Base-by-base conservation (phyloP, 2,329 filamentous ascomycete species). In the Lachnellula arida region DNA sequence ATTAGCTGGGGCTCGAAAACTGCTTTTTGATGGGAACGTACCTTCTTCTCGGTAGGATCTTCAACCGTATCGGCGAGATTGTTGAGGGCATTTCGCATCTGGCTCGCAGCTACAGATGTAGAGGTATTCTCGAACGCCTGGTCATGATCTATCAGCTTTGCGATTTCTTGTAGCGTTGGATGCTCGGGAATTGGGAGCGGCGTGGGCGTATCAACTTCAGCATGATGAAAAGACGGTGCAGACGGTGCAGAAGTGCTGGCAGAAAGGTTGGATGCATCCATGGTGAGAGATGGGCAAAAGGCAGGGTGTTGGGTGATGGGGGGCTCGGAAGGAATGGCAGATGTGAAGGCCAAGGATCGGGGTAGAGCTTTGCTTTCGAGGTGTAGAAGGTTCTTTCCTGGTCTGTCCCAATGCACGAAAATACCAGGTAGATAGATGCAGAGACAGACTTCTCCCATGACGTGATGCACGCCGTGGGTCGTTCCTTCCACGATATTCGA, bases 61-160 rank as follows among this genome's bases (percentile, higher is more conserved):
- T 86, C 83, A 72, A 97, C 92, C 9, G 87, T 89, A 78, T 99
- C 94, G 67, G 89, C 83, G 62, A 99, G 87, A 74, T 87, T 86
- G 74, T 96, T 97, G 73, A 99, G 82, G 60, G 91, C 83, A 82
- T 99, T 99, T 76, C 94, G 91, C 94, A 99, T 99, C 80, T 99
- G 94, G 59, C 92, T 95, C 55, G 94, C 94, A 60, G 94, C 94
- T 64, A 99, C 93, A 69, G 91, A 97, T 71, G 94, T 99, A 55
- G 93, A 97, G 67, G 94, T 96, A 84, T 97, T 97, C 78, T 99
- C 94, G 74, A 99, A 99, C 61, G 94, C 94, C 94, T 97, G 74
- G 14, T 68, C 40, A 37, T n/a, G 11, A 42, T 57, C 48, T 56
- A 70, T 77, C 72, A 78, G 68, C 58, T 51, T 57, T 62, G 69